Percentiles rank a stretch among this genome's conserved stretches.
Evolutionary conservation across 75 land plant genomes (phyloP).

Genomic region (Picea glauca): DNA sequence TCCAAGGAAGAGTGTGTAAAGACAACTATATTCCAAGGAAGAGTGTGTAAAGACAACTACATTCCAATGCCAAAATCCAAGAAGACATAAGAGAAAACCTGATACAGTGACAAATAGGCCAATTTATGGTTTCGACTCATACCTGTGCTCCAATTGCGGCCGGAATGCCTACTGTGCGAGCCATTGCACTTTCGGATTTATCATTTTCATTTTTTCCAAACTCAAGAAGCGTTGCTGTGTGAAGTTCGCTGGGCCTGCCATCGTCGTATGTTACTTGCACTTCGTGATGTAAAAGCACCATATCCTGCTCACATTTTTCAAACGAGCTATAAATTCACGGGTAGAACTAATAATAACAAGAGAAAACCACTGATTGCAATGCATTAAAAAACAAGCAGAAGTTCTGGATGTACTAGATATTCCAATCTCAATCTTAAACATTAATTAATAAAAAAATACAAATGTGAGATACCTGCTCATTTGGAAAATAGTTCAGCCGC

Average conservation of each 20-base stretch:
- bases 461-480: constrained; percentile 63
- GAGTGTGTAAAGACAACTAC: not conserved
- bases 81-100: not conserved
- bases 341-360: not conserved
- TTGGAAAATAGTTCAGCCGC: constrained; percentile 57
- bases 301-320: constrained; percentile 53
- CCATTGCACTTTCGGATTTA: constrained; percentile 70
- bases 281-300: constrained; percentile 97
- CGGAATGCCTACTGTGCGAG: constrained; percentile 92
- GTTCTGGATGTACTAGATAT: not conserved
- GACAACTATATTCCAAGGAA: too few species aligned
- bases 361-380: not conserved
- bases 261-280: constrained; percentile 66
- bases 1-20: not conserved
- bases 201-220: constrained; percentile 56
- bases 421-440: not conserved
- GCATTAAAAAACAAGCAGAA: not conserved
- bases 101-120: not conserved
- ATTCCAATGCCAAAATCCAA: too few species aligned
- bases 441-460: not conserved
- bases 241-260: constrained; percentile 48
- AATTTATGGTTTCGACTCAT: constrained; percentile 10
- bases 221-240: constrained; percentile 74
- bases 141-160: constrained; percentile 97
- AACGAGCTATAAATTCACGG: not conserved